Evolutionary conservation across 495 filamentous ascomycete species (phyloP).

Genomic region (Pyronema domesticum): DNA sequence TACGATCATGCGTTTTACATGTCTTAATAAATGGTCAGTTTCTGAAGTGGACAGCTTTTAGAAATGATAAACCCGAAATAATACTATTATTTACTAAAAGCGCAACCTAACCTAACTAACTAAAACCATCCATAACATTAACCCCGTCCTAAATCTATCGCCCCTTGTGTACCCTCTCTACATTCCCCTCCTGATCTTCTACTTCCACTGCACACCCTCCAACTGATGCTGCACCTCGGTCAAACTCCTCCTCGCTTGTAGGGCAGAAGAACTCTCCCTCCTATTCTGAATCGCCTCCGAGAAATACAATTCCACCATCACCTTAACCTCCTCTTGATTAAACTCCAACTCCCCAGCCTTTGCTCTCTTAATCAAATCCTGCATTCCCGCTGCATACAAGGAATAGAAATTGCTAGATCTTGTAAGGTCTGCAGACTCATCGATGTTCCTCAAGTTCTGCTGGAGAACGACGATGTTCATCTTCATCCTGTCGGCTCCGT

Average conservation of each 20-base stretch:
- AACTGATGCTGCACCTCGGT: slow-evolving; percentile 7
- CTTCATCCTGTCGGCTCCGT: slow-evolving; percentile 64
- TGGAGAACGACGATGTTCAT: slow-evolving; percentile 86
- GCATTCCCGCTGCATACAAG: slow-evolving; percentile 60
- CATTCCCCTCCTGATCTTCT: no score
- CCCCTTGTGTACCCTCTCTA: no score
- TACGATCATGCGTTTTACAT: no score
- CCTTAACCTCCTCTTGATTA: slow-evolving; percentile 67
- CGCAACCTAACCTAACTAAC: no score
- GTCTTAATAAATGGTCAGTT: no score
- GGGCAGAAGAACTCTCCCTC: slow-evolving; percentile 19
- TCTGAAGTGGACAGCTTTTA: no score
- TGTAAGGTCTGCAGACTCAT: slow-evolving; percentile 48
- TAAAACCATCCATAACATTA: no score
- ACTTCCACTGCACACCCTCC: no score
- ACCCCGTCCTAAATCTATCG: no score
- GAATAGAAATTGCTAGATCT: slow-evolving; percentile 60
- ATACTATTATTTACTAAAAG: no score
- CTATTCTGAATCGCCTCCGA: slow-evolving; percentile 38
- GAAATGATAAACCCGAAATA: no score
- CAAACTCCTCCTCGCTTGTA: slow-evolving; percentile 19
- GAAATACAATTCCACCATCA: slow-evolving; percentile 69
- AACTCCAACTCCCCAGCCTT: slow-evolving; percentile 35
- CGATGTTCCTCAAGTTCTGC: slow-evolving; percentile 87
- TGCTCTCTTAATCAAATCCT: slow-evolving; percentile 27